Conservation (phyloP, 1,284 basidiomycete genomes). For the Schizophyllum amplum region DNA sequence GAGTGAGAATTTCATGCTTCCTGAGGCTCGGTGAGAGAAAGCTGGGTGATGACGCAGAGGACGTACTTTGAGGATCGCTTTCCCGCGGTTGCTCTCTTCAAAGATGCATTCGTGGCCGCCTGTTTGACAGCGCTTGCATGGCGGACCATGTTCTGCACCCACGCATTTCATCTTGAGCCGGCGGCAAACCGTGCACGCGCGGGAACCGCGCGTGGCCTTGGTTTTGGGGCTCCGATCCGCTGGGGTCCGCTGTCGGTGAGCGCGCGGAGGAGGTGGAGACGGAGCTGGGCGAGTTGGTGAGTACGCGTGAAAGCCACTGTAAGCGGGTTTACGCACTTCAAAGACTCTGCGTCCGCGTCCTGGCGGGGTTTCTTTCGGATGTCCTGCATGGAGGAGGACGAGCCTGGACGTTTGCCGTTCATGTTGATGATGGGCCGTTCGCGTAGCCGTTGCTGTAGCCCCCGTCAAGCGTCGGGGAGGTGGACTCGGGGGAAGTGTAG, state of each 20-base stretch:
- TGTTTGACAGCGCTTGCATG: slow-evolving; percentile 78
- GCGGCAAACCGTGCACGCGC: slow-evolving; percentile 93
- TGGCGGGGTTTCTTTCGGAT: slow-evolving; percentile 46
- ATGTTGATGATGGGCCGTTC: slow-evolving; percentile 29
- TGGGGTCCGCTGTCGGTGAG: background rate
- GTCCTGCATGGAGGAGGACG: slow-evolving; percentile 21
- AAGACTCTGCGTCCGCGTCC: slow-evolving; percentile 42
- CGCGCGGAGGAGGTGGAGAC: background rate
- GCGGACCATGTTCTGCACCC: slow-evolving; percentile 85
- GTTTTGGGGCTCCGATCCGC: slow-evolving; percentile 45
- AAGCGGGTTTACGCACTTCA: background rate
- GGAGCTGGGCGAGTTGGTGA: background rate
- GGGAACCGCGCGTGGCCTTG: slow-evolving; percentile 81
- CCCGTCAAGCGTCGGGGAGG: slow-evolving; percentile 64
- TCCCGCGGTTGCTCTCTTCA: slow-evolving; percentile 89
- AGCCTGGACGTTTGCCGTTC: slow-evolving; percentile 63
- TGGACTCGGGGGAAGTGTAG: slow-evolving; percentile 21
- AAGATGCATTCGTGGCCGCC: slow-evolving; percentile 91
- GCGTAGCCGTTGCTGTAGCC: slow-evolving; percentile 61
- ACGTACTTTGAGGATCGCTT: slow-evolving; percentile 83
- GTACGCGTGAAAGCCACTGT: background rate
- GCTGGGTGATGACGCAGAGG: no score
- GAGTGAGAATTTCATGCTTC: slow-evolving; percentile 83
- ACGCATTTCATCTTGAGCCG: slow-evolving; percentile 99
- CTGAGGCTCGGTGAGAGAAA: slow-evolving; percentile 36